Base-by-base conservation (phyloP, 106 monocot genomes). In the Triglochin maritima region DNA sequence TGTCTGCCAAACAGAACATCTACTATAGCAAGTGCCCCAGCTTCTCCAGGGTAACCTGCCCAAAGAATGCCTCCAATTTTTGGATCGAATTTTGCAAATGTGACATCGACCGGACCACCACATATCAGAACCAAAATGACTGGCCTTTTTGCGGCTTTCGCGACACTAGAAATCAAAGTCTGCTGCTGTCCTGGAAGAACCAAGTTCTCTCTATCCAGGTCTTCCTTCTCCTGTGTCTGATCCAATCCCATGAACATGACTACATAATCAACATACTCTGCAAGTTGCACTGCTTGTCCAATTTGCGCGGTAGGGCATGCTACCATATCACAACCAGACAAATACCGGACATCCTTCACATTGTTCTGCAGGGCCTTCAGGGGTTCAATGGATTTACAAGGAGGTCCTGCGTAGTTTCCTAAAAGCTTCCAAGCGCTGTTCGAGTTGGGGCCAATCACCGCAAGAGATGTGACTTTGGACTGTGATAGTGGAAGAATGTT, bases 41-140 rank as follows among this genome's bases (percentile, higher is more conserved):
- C 90, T 79, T 95, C 79, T 41, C 95, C 95, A 57, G 95, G 95
- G 78, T 95, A 95, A 43, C 95, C 95, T n/a, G 74, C 95, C 95
- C 95, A 95, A 44, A 95, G 44, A 10, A 95, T 83, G 6, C 67
- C 83, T 5, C 87, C 87, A 14, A 95, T 82, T 4, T 61, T 79
- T 4, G 53, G 49, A 56, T 95, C 71, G 6, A 49, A 3, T 75
- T 95, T 95, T 0, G 85, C 95, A 48, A 90, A 95, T 1, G 78
- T 68, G 17, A 95, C 65, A 63, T 95, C 95, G 2, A 95, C 85
- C 2, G 90, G 90, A 12, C 95, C 95, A 42, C 95, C 95, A 48
- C 79, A 95, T 11, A 95, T 4, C 13, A 95, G 46, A 10, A 95
- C 90, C 75, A 95, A 58, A 57, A 95, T 85, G 48, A 90, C 79